These are phyloP conservation scores for Dendrostoma leiphaemia DNA, from an alignment of 2,329 filamentous ascomycete genomes.

Conservation along the genomic window DNA sequence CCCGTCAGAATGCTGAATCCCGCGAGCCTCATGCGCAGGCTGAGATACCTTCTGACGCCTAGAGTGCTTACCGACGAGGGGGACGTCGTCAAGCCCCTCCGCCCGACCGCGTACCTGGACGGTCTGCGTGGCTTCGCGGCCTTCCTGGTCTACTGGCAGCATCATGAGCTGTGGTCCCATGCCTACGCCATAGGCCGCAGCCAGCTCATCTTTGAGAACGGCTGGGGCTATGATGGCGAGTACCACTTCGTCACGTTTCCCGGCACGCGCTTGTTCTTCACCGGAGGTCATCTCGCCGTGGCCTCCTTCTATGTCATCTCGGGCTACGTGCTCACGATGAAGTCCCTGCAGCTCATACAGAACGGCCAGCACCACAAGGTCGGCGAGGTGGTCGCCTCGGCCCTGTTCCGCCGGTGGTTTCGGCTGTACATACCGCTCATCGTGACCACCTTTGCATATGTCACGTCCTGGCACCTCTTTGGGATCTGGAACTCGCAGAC, in stretches of 20 bases:
- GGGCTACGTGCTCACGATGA: constrained; percentile 10
- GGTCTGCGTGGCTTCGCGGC: constrained; percentile 9
- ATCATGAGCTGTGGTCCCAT: constrained; percentile 5
- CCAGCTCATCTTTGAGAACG: neutral
- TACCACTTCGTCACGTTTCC: constrained; percentile 5
- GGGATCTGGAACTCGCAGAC: constrained; percentile 4
- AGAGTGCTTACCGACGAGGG: constrained; percentile 9
- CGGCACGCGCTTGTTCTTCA: constrained; percentile 8
- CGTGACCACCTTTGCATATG: constrained; percentile 4
- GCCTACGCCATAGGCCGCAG: neutral
- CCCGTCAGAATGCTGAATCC: constrained; percentile 5
- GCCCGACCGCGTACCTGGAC: constrained; percentile 7
- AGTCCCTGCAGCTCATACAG: neutral
- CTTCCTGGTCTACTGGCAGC: constrained; percentile 9
- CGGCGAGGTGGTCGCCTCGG: constrained; percentile 1
- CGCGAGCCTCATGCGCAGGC: neutral
- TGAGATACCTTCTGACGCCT: neutral
- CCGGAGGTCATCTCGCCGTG: constrained; percentile 8
- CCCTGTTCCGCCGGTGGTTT: constrained; percentile 11
- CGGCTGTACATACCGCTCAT: constrained; percentile 3
- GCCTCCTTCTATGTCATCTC: constrained; percentile 13
- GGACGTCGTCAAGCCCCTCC: constrained; percentile 4
- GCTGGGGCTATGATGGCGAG: neutral
- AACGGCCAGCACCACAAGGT: neutral
- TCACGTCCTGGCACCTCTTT: constrained; percentile 8